Percentiles rank a stretch among this genome's conserved stretches.
phyloP scores from a whole-genome alignment of 1,284 basidiomycete genomes.

The Apiotrichum brassicae region DNA sequence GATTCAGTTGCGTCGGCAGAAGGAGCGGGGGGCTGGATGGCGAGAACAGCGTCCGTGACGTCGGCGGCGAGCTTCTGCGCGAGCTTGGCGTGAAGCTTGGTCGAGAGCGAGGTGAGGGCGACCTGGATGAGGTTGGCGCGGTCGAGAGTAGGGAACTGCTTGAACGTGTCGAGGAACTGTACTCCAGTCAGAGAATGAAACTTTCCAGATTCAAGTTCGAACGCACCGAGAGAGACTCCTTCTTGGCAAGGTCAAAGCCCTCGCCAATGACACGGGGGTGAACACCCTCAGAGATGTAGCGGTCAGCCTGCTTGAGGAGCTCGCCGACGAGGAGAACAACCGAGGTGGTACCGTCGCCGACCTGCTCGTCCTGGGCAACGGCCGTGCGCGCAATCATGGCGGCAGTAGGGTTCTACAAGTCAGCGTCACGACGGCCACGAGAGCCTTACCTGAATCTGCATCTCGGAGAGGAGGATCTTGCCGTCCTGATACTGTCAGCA shows the following conservation, averaged over 20 bases:
- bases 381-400: constrained; percentile 99
- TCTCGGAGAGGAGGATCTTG: constrained; percentile 96
- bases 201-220: not conserved
- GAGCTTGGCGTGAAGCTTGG: constrained; percentile 78
- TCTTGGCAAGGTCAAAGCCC: constrained; percentile 96
- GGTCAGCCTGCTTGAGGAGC: constrained; percentile 93
- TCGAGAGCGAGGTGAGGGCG: constrained; percentile 88
- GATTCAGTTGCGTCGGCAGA: constrained; percentile 53
- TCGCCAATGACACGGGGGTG: constrained; percentile 94
- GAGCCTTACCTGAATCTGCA: constrained; percentile 80
- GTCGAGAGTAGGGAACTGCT: constrained; percentile 66
- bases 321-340: constrained; percentile 97
- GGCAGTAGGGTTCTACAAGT: constrained; percentile 78
- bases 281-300: constrained; percentile 96
- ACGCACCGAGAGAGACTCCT: constrained; percentile 63
- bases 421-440: not conserved
- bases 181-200: not conserved
- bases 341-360: constrained; percentile 96
- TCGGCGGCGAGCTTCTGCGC: constrained; percentile 86
- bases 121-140: constrained; percentile 87
- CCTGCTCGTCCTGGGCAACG: constrained; percentile 97
- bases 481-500: constrained; percentile 57
- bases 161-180: constrained; percentile 82
- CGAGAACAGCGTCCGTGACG: constrained; percentile 90
- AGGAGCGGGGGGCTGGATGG: constrained; percentile 70